Evolutionary conservation across 1,139 yeast species (phyloP), one percentile per base, ranked within the genome.

Genomic region (Yamadazyma mexicana): DNA sequence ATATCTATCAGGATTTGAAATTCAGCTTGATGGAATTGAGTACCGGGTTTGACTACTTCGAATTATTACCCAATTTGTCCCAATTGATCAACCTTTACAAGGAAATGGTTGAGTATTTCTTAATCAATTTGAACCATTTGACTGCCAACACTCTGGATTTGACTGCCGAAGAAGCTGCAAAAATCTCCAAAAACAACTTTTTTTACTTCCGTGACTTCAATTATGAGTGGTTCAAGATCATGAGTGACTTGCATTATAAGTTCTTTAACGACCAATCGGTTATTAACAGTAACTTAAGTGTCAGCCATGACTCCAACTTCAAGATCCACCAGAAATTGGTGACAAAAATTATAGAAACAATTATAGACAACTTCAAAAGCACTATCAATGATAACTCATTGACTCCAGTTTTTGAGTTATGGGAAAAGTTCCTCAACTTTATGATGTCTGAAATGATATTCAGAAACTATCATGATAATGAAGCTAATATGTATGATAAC

Each of bases 1-100:
- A 56, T 38, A 55, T 65, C 24, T 64, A 62, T 39, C 68, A 64
- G 42, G 71, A 66, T 43, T 40, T 65, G 35, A 62, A 59, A 40
- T 53, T 51, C 34, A 61, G 56, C 27, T 50, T 55, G 18, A 49
- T 54, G 45, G 56, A 55, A 38, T 36, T 52, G 44, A 46, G 52
- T 15, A 40, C 48, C 3, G 42, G 38, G 6, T 36, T 50, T 17
- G 50, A 58, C 35, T 58, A 54, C 44, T 59, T 56, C 42, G 64
- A 59, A 14, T 43, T 54, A 32, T 48, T 69, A 34, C 75, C 75
- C 1, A 49, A 58, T n/a, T 47, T 62, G 27, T 44, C 46, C 23
- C 57, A 56, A 31, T 45, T 60, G 29, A 51, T 52, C 32, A 41
- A 47, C 7, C 59, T 64, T 35, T 61, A 62, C 38, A 41, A 49